phyloP scores from a whole-genome alignment of 257 asterid genomes.

The Paulownia fortunei region DNA sequence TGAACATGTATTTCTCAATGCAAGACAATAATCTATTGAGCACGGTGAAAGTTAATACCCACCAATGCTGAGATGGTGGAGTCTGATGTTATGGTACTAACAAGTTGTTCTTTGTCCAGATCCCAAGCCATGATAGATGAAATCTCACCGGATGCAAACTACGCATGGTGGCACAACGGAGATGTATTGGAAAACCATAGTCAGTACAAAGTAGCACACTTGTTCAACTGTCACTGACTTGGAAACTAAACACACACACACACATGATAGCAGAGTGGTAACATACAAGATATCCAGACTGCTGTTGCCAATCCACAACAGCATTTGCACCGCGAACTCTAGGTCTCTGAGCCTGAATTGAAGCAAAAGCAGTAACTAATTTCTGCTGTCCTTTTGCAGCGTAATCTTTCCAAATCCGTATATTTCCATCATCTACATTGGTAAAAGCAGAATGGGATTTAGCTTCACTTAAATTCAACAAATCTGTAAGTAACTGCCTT shows the following conservation, averaged over 20 bases:
- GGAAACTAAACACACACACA: neutral
- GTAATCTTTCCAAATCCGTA: conserved; percentile 96
- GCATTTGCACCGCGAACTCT: conserved; percentile 88
- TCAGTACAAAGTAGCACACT: conserved; percentile 16
- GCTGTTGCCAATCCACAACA: conserved; percentile 99
- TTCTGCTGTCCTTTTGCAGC: conserved; percentile 71
- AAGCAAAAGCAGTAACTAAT: conserved; percentile 86
- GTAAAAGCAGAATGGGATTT: conserved; percentile 29
- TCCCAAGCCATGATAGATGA: conserved; percentile 98
- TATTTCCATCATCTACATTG: conserved; percentile 80
- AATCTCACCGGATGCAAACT: conserved; percentile 89
- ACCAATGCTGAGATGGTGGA: conserved; percentile 94
- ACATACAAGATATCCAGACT: conserved; percentile 78
- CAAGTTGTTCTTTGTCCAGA: conserved; percentile 95
- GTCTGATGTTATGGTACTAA: conserved; percentile 68
- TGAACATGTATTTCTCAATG: neutral
- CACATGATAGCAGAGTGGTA: neutral
- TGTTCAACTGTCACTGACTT: conserved; percentile 6
- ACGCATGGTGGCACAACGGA: conserved; percentile 26
- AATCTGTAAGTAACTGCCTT: neutral
- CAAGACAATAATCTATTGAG: neutral
- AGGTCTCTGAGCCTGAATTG: conserved; percentile 89
- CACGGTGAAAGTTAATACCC: conserved; percentile 34
- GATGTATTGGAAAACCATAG: conserved; percentile 18
- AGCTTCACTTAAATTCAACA: conserved; percentile 18